Base-by-base conservation (phyloP, 2,329 filamentous ascomycete genomes). In the Scedosporium boydii region DNA sequence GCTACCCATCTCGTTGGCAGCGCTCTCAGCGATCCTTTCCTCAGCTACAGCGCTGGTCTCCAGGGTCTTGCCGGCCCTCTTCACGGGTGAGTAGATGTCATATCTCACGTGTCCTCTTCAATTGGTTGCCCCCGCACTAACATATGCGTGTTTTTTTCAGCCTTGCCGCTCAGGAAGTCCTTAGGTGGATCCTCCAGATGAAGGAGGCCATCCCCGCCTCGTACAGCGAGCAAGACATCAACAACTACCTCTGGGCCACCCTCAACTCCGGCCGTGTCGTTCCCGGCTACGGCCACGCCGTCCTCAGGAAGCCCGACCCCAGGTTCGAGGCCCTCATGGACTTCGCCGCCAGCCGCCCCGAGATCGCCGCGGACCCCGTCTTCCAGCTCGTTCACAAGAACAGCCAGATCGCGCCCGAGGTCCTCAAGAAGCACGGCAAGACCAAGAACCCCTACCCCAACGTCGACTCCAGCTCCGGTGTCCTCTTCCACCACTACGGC, bases 361-460 rank as follows among this genome's bases (percentile, higher is more conserved):
- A 93, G 69, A 96, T 99, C 66, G 87, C 90, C 53, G 78, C 83
- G 58, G 90, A 98, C 75, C 92, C 93, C 1, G 87, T 98, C 66
- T 98, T 96, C 87, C 86, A 91, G 76, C 86, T 99, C 10, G 93
- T 99, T 62, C 89, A 93, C 83, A 88, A 89, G 79, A 98, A 96
- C 80, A 92, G 89, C 67, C 88, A 92, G 71, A 88, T 99, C 66
- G 95, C 95, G 0, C 95, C 95, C 16, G 84, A 86, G 60, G 95
- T 99, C 21, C 82, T 99, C 69, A 95, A 86, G 70, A 87, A 97
- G 79, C 95, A 99, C 73, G 95, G 95, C 76, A 98, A 97, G 87
- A 96, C 92, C 68, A 96, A 96, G 83, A 96, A 96, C 79, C 92
- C 95, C 1, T 96, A 93, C 78, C 95, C 95, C 67, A 99, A 99